A percentile compares a stretch with the other conserved stretches of the same genome.
These are phyloP conservation scores for Gracilaria gracilis DNA, from an alignment of 23 red algal species.

Conservation along the genomic window DNA sequence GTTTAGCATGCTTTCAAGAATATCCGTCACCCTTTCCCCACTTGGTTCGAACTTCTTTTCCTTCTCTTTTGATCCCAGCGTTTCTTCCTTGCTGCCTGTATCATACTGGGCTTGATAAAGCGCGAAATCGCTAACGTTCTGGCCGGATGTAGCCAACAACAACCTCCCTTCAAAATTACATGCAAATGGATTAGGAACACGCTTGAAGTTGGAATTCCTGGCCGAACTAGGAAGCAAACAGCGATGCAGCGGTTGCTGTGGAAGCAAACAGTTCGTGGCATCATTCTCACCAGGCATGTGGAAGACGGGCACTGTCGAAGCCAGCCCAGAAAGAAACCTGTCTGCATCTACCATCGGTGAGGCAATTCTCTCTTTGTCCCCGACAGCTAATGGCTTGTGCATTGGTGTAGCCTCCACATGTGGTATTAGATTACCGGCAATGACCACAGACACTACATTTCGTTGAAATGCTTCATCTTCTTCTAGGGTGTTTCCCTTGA, in stretches of 20 bases:
- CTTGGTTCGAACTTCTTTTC: slow-evolving; percentile 7
- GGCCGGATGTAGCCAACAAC: slow-evolving; percentile 66
- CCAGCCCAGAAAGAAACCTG: slow-evolving; percentile 53
- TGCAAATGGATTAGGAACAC: slow-evolving; percentile 69
- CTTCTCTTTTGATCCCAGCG: not conserved
- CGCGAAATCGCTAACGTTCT: slow-evolving; percentile 65
- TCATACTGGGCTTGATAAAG: slow-evolving; percentile 17
- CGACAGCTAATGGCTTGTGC: slow-evolving; percentile 37
- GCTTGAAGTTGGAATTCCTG: slow-evolving; percentile 37
- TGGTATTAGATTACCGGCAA: slow-evolving; percentile 56
- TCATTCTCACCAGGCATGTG: slow-evolving; percentile 74
- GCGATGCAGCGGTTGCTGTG: slow-evolving; percentile 71
- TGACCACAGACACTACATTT: slow-evolving; percentile 51
- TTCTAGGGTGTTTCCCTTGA: slow-evolving; percentile 45
- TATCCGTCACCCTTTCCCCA: slow-evolving; percentile 58
- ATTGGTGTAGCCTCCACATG: slow-evolving; percentile 15
- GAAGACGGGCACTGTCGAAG: slow-evolving; percentile 52
- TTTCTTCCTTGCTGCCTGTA: slow-evolving; percentile 18
- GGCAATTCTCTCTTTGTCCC: slow-evolving; percentile 52
- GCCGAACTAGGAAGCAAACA: slow-evolving; percentile 65
- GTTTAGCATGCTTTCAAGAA: slow-evolving; percentile 59
- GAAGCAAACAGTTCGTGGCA: slow-evolving; percentile 71
- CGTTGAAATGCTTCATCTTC: slow-evolving; percentile 31
- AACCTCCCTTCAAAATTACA: slow-evolving; percentile 38
- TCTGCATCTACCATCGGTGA: slow-evolving; percentile 47